Conservation (phyloP, 2,329 filamentous ascomycete genomes). For the Colletotrichum orbiculare region DNA sequence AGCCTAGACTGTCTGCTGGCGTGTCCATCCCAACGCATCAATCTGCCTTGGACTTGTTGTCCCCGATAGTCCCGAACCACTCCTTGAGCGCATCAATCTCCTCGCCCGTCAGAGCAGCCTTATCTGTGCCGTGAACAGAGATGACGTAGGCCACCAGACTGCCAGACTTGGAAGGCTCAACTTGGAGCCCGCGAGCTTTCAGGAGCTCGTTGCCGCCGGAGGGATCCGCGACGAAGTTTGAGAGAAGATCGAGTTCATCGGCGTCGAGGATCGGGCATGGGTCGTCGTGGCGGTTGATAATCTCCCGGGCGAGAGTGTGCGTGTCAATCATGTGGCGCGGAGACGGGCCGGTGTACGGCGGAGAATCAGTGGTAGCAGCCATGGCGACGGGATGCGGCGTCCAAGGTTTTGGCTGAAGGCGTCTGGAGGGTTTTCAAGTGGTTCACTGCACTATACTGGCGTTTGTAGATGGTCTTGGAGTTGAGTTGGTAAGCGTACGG, state of each 20-base stretch:
- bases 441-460: background rate
- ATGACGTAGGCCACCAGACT: conserved; percentile 33
- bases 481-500: too few species aligned
- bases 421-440: background rate
- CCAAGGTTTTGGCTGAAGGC: background rate
- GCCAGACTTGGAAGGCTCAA: conserved; percentile 9
- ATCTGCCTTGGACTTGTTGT: background rate
- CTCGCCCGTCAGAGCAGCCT: conserved; percentile 19
- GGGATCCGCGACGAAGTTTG: conserved; percentile 24
- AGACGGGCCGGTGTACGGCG: conserved; percentile 35
- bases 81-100: conserved; percentile 29
- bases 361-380: conserved; percentile 5
- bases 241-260: conserved; percentile 27
- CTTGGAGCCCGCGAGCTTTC: background rate
- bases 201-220: conserved; percentile 7
- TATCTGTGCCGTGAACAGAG: conserved; percentile 30
- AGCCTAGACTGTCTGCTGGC: too few species aligned
- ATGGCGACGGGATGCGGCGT: background rate
- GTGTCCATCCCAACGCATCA: background rate
- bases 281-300: conserved; percentile 37
- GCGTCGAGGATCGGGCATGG: conserved; percentile 27
- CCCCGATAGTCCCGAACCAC: conserved; percentile 29
- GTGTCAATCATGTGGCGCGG: conserved; percentile 31
- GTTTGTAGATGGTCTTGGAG: too few species aligned
- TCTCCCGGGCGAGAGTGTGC: conserved; percentile 37